These are phyloP conservation scores for Agrocybe chaxingu DNA, from an alignment of 768 basidiomycete species.

Conservation along the genomic window DNA sequence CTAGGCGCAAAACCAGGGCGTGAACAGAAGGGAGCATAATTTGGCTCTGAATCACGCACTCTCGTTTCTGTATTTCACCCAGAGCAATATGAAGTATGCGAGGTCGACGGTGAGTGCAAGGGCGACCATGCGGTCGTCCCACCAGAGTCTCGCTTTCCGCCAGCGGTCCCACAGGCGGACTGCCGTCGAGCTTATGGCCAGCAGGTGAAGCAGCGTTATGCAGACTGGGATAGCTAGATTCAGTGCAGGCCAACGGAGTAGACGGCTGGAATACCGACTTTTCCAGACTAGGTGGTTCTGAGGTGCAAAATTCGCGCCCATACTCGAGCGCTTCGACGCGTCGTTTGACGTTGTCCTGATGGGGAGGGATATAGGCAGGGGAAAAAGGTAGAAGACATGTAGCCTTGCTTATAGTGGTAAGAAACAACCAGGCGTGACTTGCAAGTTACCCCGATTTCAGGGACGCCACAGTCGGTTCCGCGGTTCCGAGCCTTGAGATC, in stretches of 20 bases:
- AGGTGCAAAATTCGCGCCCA: constrained; percentile 1
- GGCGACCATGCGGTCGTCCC: constrained; percentile 21
- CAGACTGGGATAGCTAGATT: background rate
- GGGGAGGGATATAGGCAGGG: background rate
- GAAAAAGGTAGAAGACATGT: background rate
- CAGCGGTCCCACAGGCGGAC: constrained; percentile 16
- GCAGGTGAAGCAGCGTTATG: constrained; percentile 13
- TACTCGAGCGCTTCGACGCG: background rate
- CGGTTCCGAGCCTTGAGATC: too few species aligned
- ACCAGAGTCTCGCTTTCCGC: constrained; percentile 15
- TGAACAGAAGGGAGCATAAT: background rate
- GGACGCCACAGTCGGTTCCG: too few species aligned
- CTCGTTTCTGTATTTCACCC: constrained; percentile 4
- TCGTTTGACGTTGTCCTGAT: too few species aligned
- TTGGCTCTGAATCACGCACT: constrained; percentile 1
- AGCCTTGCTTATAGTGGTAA: too few species aligned
- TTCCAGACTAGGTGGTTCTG: constrained; percentile 11
- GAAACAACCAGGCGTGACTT: too few species aligned
- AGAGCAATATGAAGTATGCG: constrained; percentile 8
- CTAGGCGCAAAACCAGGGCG: background rate
- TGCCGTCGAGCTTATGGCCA: constrained; percentile 12
- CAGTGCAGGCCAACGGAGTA: background rate
- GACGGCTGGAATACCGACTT: constrained; percentile 1
- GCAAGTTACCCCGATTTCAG: too few species aligned
- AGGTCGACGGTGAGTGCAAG: constrained; percentile 11